A percentile compares a stretch with the other conserved stretches of the same genome.
These are phyloP conservation scores for Melanopsichium pennsylvanicum DNA, from an alignment of 1,284 basidiomycete genomes.

Conservation along the genomic window DNA sequence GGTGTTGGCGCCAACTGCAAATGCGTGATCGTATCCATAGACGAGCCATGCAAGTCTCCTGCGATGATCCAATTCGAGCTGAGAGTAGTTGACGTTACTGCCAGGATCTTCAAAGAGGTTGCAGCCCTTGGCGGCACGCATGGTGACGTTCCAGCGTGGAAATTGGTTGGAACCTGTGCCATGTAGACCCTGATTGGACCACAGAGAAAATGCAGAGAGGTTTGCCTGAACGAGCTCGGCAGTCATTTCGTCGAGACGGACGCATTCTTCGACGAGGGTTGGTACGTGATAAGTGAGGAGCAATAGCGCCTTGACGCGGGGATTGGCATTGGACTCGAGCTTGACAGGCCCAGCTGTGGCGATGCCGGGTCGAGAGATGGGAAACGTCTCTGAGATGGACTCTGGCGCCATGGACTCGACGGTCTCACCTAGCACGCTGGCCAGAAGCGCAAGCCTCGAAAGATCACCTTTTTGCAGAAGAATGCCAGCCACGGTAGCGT, in stretches of 20 bases:
- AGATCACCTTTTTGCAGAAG: conserved; percentile 29
- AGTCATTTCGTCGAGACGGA: conserved; percentile 42
- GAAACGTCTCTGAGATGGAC: conserved; percentile 10
- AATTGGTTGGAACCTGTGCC: conserved; percentile 28
- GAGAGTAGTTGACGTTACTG: not conserved
- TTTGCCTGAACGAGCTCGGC: conserved; percentile 44
- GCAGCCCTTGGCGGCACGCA: conserved; percentile 29
- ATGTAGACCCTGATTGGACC: conserved; percentile 42
- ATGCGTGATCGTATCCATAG: conserved; percentile 47
- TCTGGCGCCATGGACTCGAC: conserved; percentile 31
- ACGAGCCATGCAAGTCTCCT: conserved; percentile 43
- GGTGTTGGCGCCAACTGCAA: conserved; percentile 43
- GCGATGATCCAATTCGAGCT: conserved; percentile 32
- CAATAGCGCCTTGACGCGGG: conserved; percentile 18
- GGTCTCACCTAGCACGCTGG: conserved; percentile 33
- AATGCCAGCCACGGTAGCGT: not conserved
- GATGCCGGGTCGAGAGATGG: conserved; percentile 4
- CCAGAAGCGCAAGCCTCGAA: conserved; percentile 30
- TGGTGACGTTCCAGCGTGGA: conserved; percentile 39
- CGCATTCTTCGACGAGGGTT: conserved; percentile 38
- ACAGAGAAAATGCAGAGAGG: conserved; percentile 35
- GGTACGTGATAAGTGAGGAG: conserved; percentile 34
- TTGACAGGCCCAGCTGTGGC: conserved; percentile 3
- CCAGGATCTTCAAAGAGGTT: conserved; percentile 42
- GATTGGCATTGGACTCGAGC: conserved; percentile 9